A percentile compares a stretch with the other conserved stretches of the same genome.
Conservation (phyloP, 345 rosid species). For the Bruguiera parviflora region DNA sequence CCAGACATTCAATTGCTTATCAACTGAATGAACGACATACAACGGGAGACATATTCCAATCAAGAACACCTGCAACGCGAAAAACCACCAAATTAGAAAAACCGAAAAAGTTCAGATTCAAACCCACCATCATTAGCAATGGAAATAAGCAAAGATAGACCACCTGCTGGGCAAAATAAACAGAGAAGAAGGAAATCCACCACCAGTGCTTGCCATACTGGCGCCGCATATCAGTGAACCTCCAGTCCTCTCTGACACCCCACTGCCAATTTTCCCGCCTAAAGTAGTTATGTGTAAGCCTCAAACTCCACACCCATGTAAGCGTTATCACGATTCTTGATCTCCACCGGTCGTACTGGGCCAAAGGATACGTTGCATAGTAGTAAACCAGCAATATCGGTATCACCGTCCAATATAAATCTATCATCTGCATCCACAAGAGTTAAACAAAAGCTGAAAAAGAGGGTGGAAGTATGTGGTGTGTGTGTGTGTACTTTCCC, state of each 20-base stretch:
- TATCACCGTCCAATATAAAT: conserved; percentile 88
- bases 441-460: conserved; percentile 1
- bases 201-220: conserved; percentile 92
- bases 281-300: conserved; percentile 83
- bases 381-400: conserved; percentile 77
- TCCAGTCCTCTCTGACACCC: conserved; percentile 98
- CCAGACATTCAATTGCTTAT: conserved; percentile 56
- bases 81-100: background rate
- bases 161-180: conserved; percentile 87
- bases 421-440: conserved; percentile 64
- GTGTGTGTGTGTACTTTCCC: no score
- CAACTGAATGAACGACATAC: conserved; percentile 54
- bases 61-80: conserved; percentile 61
- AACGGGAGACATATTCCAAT: conserved; percentile 78
- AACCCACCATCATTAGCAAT: background rate
- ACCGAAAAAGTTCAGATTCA: background rate
- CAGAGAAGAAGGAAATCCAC: conserved; percentile 91
- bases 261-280: conserved; percentile 96
- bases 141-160: background rate
- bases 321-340: conserved; percentile 54
- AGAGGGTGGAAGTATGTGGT: background rate
- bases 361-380: conserved; percentile 70
- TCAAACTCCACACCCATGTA: conserved; percentile 81
- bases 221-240: conserved; percentile 73
- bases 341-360: conserved; percentile 56